Conservation (phyloP, 2,329 filamentous ascomycete species). For the Tolypocladium guangdongense region DNA sequence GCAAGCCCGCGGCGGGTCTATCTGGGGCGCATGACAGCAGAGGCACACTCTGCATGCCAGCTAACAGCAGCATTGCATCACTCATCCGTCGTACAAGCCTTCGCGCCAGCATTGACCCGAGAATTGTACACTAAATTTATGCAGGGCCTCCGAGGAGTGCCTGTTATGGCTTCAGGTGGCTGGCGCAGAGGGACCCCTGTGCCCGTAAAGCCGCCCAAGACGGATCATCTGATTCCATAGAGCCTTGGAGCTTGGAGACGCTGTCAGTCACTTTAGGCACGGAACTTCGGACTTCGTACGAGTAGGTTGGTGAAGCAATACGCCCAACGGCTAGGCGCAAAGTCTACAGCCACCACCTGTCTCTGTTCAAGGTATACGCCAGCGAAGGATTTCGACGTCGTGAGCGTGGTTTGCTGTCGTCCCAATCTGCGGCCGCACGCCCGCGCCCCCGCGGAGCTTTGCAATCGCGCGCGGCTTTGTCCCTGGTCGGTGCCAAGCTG, state of each 20-base stretch:
- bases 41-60: neutral
- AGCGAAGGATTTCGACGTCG: neutral
- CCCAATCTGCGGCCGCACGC: neutral
- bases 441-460: neutral
- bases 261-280: neutral
- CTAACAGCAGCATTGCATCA: neutral
- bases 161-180: neutral
- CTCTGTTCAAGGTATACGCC: neutral
- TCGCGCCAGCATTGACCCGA: neutral
- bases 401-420: neutral
- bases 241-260: neutral
- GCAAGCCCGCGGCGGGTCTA: neutral
- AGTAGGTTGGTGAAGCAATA: no score
- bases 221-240: neutral
- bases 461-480: neutral
- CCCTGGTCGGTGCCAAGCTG: neutral
- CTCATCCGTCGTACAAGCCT: neutral
- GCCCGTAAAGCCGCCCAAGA: neutral
- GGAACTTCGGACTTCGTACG: no score
- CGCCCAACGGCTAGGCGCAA: neutral
- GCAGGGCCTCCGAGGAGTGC: neutral
- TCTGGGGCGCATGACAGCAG: neutral
- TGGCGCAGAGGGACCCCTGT: neutral
- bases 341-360: neutral
- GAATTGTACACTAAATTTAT: neutral